Percentiles rank a stretch among this genome's conserved stretches.
Evolutionary conservation across 2,329 filamentous ascomycete genomes (phyloP).

Genomic region (Neospermospora avenae): DNA sequence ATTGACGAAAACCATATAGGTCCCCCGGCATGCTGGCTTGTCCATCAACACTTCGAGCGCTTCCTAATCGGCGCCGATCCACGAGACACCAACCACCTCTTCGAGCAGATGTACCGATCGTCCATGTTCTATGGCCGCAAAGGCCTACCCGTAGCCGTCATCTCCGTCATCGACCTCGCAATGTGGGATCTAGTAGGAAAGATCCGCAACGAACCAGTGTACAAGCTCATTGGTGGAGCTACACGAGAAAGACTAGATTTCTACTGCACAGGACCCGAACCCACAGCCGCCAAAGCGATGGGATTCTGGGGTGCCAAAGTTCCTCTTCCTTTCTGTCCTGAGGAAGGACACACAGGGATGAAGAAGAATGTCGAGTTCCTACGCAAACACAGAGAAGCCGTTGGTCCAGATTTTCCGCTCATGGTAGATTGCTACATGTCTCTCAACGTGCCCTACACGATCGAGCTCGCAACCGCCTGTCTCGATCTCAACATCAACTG

Average conservation of each 20-base stretch:
- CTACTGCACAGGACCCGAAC: slow-evolving; percentile 91
- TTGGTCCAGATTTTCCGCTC: slow-evolving; percentile 87
- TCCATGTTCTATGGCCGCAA: slow-evolving; percentile 98
- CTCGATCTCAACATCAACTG: slow-evolving; percentile 87
- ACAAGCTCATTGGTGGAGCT: slow-evolving; percentile 90
- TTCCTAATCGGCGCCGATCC: slow-evolving; percentile 89
- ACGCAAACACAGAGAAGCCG: slow-evolving; percentile 75
- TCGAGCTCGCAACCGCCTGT: slow-evolving; percentile 81
- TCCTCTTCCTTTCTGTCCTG: slow-evolving; percentile 82
- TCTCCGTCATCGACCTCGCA: slow-evolving; percentile 90
- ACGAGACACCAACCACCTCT: slow-evolving; percentile 84
- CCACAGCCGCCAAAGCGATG: slow-evolving; percentile 74
- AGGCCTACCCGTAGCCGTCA: slow-evolving; percentile 83
- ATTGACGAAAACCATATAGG: slow-evolving; percentile 41
- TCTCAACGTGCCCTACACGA: slow-evolving; percentile 87
- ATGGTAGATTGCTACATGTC: slow-evolving; percentile 99
- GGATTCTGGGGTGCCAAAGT: slow-evolving; percentile 92
- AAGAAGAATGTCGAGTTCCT: slow-evolving; percentile 90
- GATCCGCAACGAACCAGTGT: slow-evolving; percentile 87
- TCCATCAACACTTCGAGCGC: slow-evolving; percentile 88
- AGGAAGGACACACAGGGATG: slow-evolving; percentile 77
- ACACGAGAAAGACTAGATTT: slow-evolving; percentile 81
- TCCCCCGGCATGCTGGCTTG: slow-evolving; percentile 89
- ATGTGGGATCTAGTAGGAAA: slow-evolving; percentile 92
- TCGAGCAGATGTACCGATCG: slow-evolving; percentile 93